Evolutionary conservation across 2,329 filamentous ascomycete genomes (phyloP).

Genomic region (Curvularia verruculosa): DNA sequence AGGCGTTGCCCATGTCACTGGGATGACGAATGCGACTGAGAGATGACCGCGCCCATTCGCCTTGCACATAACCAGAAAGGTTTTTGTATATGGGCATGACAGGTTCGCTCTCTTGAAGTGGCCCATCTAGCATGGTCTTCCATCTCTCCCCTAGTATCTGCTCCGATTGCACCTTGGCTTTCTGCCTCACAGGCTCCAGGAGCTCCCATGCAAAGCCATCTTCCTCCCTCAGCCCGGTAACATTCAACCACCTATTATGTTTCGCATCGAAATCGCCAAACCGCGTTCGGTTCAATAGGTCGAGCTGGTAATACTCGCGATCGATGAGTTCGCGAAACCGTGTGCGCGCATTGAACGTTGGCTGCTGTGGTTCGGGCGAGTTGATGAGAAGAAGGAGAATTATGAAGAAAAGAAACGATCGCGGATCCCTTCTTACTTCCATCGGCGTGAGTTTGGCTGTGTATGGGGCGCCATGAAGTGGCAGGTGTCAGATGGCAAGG

Average conservation of each 20-base stretch:
- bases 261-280: slow-evolving; percentile 57
- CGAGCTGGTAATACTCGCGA: slow-evolving; percentile 59
- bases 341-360: slow-evolving; percentile 39
- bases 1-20: slow-evolving; percentile 56
- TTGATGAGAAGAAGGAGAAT: slow-evolving; percentile 48
- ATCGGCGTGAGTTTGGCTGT: slow-evolving; percentile 37
- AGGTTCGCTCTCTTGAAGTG: slow-evolving; percentile 42
- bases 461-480: slow-evolving; percentile 38
- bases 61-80: slow-evolving; percentile 75
- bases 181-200: slow-evolving; percentile 68
- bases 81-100: slow-evolving; percentile 74
- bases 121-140: slow-evolving; percentile 40
- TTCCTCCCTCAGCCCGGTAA: slow-evolving; percentile 76
- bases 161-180: slow-evolving; percentile 63
- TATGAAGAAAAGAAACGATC: slow-evolving; percentile 47
- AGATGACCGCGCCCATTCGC: slow-evolving; percentile 72
- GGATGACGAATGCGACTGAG: slow-evolving; percentile 56
- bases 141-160: slow-evolving; percentile 48
- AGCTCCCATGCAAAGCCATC: slow-evolving; percentile 82
- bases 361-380: slow-evolving; percentile 45
- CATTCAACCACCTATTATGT: slow-evolving; percentile 56
- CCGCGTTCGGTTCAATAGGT: slow-evolving; percentile 46
- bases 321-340: slow-evolving; percentile 56
- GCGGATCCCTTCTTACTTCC: slow-evolving; percentile 47
- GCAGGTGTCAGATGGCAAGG: slow-evolving; percentile 2